Conservation (phyloP, 1,284 basidiomycete species). For the Kwoniella shivajii region DNA sequence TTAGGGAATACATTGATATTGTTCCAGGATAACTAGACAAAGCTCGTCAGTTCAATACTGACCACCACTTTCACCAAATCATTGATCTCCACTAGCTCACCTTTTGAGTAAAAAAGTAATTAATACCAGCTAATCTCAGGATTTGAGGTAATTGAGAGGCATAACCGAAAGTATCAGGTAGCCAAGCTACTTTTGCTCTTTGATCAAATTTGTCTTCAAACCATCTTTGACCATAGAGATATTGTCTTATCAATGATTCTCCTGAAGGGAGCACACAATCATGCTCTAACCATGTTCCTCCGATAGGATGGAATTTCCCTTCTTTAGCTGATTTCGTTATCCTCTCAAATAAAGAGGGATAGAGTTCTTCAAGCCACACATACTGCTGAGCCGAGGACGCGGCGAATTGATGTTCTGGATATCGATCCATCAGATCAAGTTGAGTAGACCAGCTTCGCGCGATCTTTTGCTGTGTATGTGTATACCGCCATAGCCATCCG, state of each 20-base stretch:
- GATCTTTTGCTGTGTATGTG: conserved; percentile 85
- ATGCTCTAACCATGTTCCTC: conserved; percentile 63
- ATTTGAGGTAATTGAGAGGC: conserved; percentile 85
- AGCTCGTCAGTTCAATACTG: too few relatives aligned
- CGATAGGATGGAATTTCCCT: conserved; percentile 66
- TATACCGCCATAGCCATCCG: conserved; percentile 87
- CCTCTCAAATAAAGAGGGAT: conserved; percentile 78
- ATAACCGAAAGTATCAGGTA: conserved; percentile 75
- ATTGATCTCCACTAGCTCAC: conserved; percentile 2
- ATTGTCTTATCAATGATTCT: conserved; percentile 83
- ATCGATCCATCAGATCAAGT: conserved; percentile 92
- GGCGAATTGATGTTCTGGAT: conserved; percentile 87
- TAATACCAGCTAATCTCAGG: conserved; percentile 11
- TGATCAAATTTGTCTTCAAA: conserved; percentile 79
- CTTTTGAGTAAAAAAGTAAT: conserved; percentile 25
- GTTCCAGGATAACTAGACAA: conserved; percentile 52
- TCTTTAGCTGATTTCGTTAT: conserved; percentile 72
- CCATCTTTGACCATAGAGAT: conserved; percentile 84
- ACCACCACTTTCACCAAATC: too few relatives aligned
- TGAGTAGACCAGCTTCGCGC: conserved; percentile 87
- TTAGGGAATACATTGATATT: conserved; percentile 78
- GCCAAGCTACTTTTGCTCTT: conserved; percentile 59
- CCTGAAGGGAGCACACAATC: conserved; percentile 88
- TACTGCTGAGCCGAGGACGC: conserved; percentile 91
- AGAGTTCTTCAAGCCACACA: conserved; percentile 89